A percentile compares a stretch with the other conserved stretches of the same genome.
phyloP scores from a whole-genome alignment of 176 grass and related monocot species.

The Avena atlantica region DNA sequence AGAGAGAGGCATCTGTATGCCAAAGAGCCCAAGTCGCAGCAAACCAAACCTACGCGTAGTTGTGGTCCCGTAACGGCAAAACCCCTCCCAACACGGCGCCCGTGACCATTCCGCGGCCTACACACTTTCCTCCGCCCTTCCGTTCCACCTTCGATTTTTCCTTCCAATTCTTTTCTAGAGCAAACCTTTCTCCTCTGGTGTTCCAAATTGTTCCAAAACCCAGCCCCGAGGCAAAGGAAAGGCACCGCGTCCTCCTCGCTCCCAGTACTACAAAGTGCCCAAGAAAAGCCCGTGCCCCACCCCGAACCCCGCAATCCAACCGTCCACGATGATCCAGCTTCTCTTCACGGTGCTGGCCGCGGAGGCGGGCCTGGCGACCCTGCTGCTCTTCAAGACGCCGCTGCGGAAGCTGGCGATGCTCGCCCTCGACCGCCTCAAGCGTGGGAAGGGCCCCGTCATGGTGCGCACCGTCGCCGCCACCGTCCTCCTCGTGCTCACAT shows the following conservation, averaged over 20 bases:
- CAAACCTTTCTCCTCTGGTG: neutral
- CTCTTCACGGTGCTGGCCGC: slow-evolving; percentile 71
- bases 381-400: slow-evolving; percentile 83
- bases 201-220: slow-evolving; percentile 39
- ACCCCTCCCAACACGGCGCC: neutral
- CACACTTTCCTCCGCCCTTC: neutral
- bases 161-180: neutral
- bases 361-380: slow-evolving; percentile 54
- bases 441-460: slow-evolving; percentile 70
- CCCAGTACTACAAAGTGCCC: neutral
- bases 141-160: neutral
- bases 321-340: slow-evolving; percentile 68
- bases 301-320: neutral
- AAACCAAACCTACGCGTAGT: neutral
- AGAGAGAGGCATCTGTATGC: too few relatives aligned
- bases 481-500: slow-evolving; percentile 66
- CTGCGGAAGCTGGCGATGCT: slow-evolving; percentile 59
- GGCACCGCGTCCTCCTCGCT: neutral
- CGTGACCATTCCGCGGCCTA: neutral
- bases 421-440: slow-evolving; percentile 75
- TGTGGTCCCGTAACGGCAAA: neutral
- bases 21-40: too few relatives aligned
- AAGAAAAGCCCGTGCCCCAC: neutral
- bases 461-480: slow-evolving; percentile 84
- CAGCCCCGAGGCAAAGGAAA: neutral